Percentiles rank a stretch among this genome's conserved stretches.
phyloP scores from a whole-genome alignment of 1,139 yeast species.

The Suhomyces choctaworum region DNA sequence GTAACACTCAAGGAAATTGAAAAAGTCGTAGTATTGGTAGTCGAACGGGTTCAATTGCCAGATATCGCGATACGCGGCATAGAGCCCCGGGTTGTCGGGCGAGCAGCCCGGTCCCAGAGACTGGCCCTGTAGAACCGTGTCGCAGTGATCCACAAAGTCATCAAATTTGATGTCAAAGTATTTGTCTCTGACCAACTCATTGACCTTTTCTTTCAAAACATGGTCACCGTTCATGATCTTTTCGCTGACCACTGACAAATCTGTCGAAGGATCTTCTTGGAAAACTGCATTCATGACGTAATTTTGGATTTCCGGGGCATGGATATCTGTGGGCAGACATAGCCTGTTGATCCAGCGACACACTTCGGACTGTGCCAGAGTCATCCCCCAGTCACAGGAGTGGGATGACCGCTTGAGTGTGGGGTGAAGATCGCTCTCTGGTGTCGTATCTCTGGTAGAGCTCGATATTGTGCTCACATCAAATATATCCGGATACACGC shows the following conservation, averaged over 20 bases:
- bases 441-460: too few species aligned
- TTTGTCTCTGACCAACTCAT: slow-evolving; percentile 21
- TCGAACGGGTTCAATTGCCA: slow-evolving; percentile 11
- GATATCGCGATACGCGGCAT: slow-evolving; percentile 9
- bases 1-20: not conserved
- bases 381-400: too few species aligned
- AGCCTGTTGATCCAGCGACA: too few species aligned
- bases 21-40: not conserved
- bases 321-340: too few species aligned
- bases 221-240: slow-evolving; percentile 3
- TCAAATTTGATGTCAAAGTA: slow-evolving; percentile 22
- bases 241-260: slow-evolving; percentile 1
- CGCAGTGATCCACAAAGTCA: slow-evolving; percentile 15
- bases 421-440: too few species aligned
- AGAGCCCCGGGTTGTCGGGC: slow-evolving; percentile 11
- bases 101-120: not conserved
- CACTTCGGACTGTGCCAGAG: too few species aligned
- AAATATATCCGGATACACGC: too few species aligned
- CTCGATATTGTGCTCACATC: too few species aligned
- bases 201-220: slow-evolving; percentile 17
- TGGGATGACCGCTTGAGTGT: too few species aligned
- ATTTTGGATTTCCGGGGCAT: too few species aligned
- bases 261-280: slow-evolving; percentile 13
- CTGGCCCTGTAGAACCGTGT: not conserved
- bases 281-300: slow-evolving; percentile 19